phyloP scores from a whole-genome alignment of 2,329 filamentous ascomycete species.

The Fusarium poae region DNA sequence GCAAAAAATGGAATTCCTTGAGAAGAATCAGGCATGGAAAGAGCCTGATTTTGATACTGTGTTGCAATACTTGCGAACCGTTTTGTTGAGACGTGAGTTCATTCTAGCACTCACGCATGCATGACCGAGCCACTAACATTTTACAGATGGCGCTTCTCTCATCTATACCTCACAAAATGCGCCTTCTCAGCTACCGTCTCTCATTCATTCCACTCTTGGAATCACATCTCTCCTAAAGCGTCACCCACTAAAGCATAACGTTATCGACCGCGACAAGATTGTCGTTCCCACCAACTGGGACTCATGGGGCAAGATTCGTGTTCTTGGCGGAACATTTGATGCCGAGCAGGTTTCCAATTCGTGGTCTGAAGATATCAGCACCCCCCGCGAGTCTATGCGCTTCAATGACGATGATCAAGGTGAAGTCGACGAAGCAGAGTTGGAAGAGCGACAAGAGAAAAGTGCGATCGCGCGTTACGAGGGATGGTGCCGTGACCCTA shows the following conservation, averaged over 20 bases:
- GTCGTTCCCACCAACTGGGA: conserved; percentile 98
- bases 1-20: conserved; percentile 89
- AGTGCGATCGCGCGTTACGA: conserved; percentile 81
- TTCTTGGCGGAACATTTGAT: conserved; percentile 91
- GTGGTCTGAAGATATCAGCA: conserved; percentile 87
- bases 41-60: conserved; percentile 98
- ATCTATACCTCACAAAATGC: conserved; percentile 86
- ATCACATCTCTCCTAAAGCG: conserved; percentile 86
- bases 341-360: conserved; percentile 86
- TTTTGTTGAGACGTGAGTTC: conserved; percentile 80
- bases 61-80: conserved; percentile 90
- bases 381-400: conserved; percentile 53
- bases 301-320: conserved; percentile 96
- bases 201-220: conserved; percentile 87
- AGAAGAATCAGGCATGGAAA: conserved; percentile 92
- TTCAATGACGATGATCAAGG: conserved; percentile 44
- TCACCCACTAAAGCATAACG: conserved; percentile 86
- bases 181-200: conserved; percentile 79
- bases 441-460: conserved; percentile 55
- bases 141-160: conserved; percentile 81
- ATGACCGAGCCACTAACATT: conserved; percentile 38
- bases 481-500: conserved; percentile 81
- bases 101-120: neutral
- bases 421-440: conserved; percentile 43
- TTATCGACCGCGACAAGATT: conserved; percentile 94